These are phyloP conservation scores for Aureobasidium sp. DNA, from an alignment of 2,329 filamentous ascomycete species.

Conservation along the genomic window DNA sequence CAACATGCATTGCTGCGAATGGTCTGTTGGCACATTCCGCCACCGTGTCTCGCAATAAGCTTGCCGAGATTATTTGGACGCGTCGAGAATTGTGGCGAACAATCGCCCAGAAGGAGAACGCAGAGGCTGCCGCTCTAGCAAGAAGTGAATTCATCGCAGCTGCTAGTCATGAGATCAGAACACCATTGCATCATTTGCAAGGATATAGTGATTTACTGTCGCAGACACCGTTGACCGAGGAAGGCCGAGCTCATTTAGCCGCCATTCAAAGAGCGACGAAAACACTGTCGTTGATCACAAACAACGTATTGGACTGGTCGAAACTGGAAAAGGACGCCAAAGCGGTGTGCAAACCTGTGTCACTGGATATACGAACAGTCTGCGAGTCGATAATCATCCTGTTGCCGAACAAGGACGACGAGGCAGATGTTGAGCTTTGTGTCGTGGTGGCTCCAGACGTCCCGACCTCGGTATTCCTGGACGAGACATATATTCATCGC, in stretches of 20 bases:
- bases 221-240: constrained; percentile 24
- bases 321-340: constrained; percentile 27
- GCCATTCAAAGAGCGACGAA: constrained; percentile 29
- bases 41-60: constrained; percentile 23
- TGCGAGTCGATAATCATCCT: constrained; percentile 27
- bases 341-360: constrained; percentile 23
- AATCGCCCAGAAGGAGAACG: constrained; percentile 28
- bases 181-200: constrained; percentile 30
- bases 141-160: constrained; percentile 29
- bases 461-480: constrained; percentile 25
- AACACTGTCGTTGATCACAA: constrained; percentile 29
- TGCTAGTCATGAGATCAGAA: constrained; percentile 30
- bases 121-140: constrained; percentile 26
- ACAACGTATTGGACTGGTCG: constrained; percentile 31
- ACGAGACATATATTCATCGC: constrained; percentile 28
- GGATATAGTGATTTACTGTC: constrained; percentile 29
- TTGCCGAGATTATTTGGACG: constrained; percentile 27
- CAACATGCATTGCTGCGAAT: constrained; percentile 29
- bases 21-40: constrained; percentile 27
- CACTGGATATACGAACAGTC: constrained; percentile 25
- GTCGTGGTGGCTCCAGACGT: constrained; percentile 26
- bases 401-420: constrained; percentile 27
- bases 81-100: constrained; percentile 26
- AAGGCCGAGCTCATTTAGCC: constrained; percentile 24
- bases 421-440: constrained; percentile 25